Evolutionary conservation across 1,284 basidiomycete genomes (phyloP).

Genomic region (Wolfiporia cocos): DNA sequence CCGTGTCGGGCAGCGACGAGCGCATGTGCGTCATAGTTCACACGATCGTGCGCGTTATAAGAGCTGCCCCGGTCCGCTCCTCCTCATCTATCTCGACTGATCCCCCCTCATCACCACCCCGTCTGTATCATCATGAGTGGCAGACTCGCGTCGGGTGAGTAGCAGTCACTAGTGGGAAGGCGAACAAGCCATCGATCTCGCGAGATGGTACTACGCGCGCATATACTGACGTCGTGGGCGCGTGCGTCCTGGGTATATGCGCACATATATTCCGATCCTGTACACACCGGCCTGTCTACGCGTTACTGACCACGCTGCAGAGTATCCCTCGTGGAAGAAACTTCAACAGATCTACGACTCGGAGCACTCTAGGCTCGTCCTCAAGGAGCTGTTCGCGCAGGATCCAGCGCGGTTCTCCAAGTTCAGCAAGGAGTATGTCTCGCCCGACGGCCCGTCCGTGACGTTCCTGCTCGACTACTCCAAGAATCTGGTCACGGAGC

Average conservation of each 20-base stretch:
- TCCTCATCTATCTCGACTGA: too few relatives aligned
- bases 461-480: slow-evolving; percentile 93
- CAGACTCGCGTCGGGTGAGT: slow-evolving; percentile 28
- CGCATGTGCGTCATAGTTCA: too few relatives aligned
- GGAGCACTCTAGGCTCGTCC: slow-evolving; percentile 70
- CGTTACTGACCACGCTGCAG: slow-evolving; percentile 32
- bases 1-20: too few relatives aligned
- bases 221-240: too few relatives aligned
- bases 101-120: too few relatives aligned
- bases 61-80: too few relatives aligned
- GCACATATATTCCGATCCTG: too few relatives aligned
- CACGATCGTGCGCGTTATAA: too few relatives aligned
- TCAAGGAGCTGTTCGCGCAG: slow-evolving; percentile 88
- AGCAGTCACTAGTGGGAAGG: neutral
- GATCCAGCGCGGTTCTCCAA: slow-evolving; percentile 86
- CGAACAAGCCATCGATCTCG: neutral
- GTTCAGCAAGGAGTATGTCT: slow-evolving; percentile 77
- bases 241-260: too few relatives aligned
- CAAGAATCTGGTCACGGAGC: slow-evolving; percentile 92
- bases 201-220: too few relatives aligned
- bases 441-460: slow-evolving; percentile 58
- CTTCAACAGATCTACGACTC: slow-evolving; percentile 83
- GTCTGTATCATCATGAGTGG: slow-evolving; percentile 32
- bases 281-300: neutral
- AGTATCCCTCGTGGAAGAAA: slow-evolving; percentile 87